Conservation (phyloP, 306 rosid species). For the Hippophae rhamnoides region DNA sequence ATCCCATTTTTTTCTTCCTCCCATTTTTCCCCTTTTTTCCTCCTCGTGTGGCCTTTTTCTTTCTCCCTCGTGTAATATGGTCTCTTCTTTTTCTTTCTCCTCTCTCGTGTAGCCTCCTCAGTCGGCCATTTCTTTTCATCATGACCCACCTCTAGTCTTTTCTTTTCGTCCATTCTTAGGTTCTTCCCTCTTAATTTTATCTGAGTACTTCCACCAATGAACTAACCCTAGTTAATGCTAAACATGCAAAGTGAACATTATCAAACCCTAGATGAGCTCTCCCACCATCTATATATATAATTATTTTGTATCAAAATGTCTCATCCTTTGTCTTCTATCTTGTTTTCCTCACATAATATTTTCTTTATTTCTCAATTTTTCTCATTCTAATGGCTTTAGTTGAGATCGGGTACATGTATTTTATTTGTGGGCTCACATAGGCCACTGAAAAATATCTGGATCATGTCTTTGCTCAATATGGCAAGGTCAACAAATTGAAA, state of each 20-base stretch:
- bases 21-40: too few species aligned
- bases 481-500: constrained; percentile 79
- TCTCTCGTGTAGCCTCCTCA: too few species aligned
- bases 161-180: too few species aligned
- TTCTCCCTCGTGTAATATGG: too few species aligned
- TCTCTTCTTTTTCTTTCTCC: too few species aligned
- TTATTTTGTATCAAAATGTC: fast-evolving
- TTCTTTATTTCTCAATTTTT: neutral
- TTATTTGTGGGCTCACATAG: constrained; percentile 97
- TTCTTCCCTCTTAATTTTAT: too few species aligned
- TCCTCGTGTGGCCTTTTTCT: too few species aligned
- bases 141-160: too few species aligned
- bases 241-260: neutral
- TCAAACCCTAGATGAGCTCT: constrained; percentile 31
- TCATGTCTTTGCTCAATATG: constrained; percentile 48
- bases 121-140: too few species aligned
- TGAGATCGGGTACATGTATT: constrained; percentile 65
- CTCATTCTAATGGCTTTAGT: constrained; percentile 39
- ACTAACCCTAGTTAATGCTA: constrained; percentile 35
- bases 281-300: constrained; percentile 27
- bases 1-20: too few species aligned
- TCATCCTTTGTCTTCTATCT: neutral
- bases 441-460: constrained; percentile 66
- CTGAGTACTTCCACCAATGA: neutral
- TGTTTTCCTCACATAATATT: neutral